Percentiles rank a stretch among this genome's conserved stretches.
phyloP scores from a whole-genome alignment of 768 basidiomycete genomes.

The Lenzites betulinus region DNA sequence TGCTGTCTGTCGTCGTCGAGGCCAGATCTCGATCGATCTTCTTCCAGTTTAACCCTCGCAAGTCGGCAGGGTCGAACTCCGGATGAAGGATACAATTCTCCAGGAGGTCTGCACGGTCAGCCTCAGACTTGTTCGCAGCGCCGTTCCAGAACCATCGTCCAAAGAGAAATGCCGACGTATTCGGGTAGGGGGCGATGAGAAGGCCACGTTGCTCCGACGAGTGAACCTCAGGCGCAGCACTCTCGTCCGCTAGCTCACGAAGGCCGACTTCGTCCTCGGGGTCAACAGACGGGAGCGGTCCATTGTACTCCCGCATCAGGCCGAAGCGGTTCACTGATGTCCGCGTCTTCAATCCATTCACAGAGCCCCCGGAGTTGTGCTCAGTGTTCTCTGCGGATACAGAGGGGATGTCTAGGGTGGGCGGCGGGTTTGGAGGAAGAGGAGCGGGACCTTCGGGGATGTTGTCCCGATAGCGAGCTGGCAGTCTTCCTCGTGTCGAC shows the following conservation, averaged over 20 bases:
- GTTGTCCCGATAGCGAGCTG: too few relatives aligned
- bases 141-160: neutral
- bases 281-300: neutral
- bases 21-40: neutral
- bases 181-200: conserved; percentile 2
- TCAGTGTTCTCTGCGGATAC: too few relatives aligned
- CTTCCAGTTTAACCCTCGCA: neutral
- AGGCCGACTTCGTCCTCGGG: neutral
- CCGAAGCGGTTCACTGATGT: neutral
- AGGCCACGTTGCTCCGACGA: neutral
- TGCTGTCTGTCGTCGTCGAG: neutral
- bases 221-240: neutral
- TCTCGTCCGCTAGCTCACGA: neutral
- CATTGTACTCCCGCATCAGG: neutral
- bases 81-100: neutral
- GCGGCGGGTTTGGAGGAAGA: too few relatives aligned
- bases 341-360: neutral
- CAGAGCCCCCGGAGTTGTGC: too few relatives aligned
- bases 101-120: neutral
- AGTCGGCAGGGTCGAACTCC: neutral
- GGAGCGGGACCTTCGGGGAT: too few relatives aligned
- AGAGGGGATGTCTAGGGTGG: too few relatives aligned
- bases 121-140: neutral
- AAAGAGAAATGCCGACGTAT: neutral
- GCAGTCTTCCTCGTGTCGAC: too few relatives aligned